phyloP scores from a whole-genome alignment of 371 early-diverging fungal genomes.

The Mortierella sp. region DNA sequence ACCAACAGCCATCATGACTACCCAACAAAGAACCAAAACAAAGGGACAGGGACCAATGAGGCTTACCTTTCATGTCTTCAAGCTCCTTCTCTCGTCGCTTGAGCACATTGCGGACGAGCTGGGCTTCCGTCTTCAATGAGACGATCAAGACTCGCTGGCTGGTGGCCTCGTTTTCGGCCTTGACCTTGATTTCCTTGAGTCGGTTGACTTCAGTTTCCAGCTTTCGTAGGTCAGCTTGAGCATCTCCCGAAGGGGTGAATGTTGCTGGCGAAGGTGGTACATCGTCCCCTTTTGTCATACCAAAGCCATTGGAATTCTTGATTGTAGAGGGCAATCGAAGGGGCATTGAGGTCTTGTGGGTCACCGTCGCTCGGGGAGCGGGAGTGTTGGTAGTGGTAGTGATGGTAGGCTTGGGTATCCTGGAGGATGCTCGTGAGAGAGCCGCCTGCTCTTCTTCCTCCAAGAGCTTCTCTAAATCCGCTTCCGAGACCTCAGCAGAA shows the following conservation, averaged over 20 bases:
- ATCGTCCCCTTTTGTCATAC: background rate
- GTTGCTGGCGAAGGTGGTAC: slow-evolving; percentile 13
- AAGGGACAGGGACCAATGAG: too few relatives aligned
- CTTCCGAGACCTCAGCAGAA: slow-evolving; percentile 38
- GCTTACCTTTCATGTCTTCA: slow-evolving; percentile 48
- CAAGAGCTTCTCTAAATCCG: slow-evolving; percentile 46
- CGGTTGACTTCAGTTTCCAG: slow-evolving; percentile 29
- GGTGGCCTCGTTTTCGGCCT: slow-evolving; percentile 49
- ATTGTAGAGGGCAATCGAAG: slow-evolving; percentile 9
- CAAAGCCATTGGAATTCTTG: background rate
- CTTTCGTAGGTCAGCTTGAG: slow-evolving; percentile 34
- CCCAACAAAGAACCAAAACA: too few relatives aligned
- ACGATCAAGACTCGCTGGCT: slow-evolving; percentile 42
- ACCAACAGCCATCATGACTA: too few relatives aligned
- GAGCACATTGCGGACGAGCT: slow-evolving; percentile 50
- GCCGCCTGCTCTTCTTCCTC: slow-evolving; percentile 38
- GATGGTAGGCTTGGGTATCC: slow-evolving; percentile 35
- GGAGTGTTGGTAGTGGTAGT: too few relatives aligned
- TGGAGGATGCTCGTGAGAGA: slow-evolving; percentile 27
- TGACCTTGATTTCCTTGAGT: slow-evolving; percentile 42
- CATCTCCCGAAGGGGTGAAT: slow-evolving; percentile 30
- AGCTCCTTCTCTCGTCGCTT: slow-evolving; percentile 50
- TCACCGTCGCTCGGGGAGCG: slow-evolving; percentile 14
- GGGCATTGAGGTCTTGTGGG: slow-evolving; percentile 15
- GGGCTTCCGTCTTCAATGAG: slow-evolving; percentile 49